Evolutionary conservation across 176 grass and related monocot species (phyloP), one percentile per base, ranked within the genome.

Genomic region (Carex scoparia): DNA sequence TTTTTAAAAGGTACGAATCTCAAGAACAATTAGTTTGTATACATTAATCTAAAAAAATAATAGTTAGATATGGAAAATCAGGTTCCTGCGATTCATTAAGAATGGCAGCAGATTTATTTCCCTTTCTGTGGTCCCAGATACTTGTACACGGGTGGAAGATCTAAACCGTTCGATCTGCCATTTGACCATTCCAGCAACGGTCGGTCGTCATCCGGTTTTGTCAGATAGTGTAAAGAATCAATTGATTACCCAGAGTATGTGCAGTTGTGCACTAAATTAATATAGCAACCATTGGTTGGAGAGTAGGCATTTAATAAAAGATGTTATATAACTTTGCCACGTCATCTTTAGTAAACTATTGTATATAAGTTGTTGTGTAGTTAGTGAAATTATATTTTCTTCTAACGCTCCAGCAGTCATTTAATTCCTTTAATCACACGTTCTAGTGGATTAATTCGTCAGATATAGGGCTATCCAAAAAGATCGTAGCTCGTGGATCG

Each of bases 391-490:
- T 28, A n/a, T 12, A 27, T 11, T 11, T 51, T 5, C 42, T 74
- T 49, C n/a, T 3, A 51, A 27, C 70, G 70, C n/a, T 74, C 42
- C 27, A 74, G 27, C 70, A 74, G 42, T 74, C 35, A 28, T 74
- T 23, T 74, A 74, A 74, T 49, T 74, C 35, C 12, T 74, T 23
- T 74, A 74, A 74, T 49, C 23, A 51, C 70, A 51, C 70, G 51
- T 51, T 74, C n/a, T 3, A 74, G 8, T 74, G n/a, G 40, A 74
- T 51, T 74, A 74, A 73, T 73, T 48, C 18, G 69, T 72, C 69
- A 72, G 7, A 73, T 27, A 0, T 0, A 23, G 23, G 23, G 23
- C 23, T 23, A 0, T 23, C 23, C 23, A 23, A 23, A 23, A 23
- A 23, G 23, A 23, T 23, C 23, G 23, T 23, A 23, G 0, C 23